These are phyloP conservation scores for Serendipita indica DNA, from an alignment of 768 basidiomycete species.

Conservation along the genomic window DNA sequence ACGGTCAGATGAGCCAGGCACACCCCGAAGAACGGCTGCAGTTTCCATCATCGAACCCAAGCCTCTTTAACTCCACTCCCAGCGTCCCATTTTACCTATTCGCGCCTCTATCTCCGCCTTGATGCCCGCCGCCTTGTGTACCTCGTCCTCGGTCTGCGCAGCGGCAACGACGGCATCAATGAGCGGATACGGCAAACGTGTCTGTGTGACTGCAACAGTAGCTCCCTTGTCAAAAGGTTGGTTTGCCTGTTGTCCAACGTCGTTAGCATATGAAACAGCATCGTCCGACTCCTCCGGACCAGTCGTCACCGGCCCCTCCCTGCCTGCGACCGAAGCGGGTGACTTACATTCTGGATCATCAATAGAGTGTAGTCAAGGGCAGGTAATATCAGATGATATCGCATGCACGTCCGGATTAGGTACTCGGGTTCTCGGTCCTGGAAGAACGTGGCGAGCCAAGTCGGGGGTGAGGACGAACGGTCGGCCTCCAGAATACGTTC, in stretches of 20 bases:
- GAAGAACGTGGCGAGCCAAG: conserved; percentile 68
- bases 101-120: conserved; percentile 1
- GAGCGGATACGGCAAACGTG: conserved; percentile 73
- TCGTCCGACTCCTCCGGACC: too few relatives aligned
- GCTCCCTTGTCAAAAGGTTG: conserved; percentile 34
- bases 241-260: too few relatives aligned
- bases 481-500: conserved; percentile 45
- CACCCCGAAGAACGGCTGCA: too few relatives aligned
- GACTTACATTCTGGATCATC: conserved; percentile 55
- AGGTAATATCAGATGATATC: conserved; percentile 63
- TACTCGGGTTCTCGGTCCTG: conserved; percentile 69
- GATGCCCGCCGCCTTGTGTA: background rate
- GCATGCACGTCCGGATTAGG: conserved; percentile 62
- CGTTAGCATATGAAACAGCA: too few relatives aligned
- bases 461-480: conserved; percentile 46
- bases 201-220: conserved; percentile 40
- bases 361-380: conserved; percentile 61
- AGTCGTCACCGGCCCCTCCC: too few relatives aligned
- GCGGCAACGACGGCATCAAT: conserved; percentile 69
- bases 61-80: background rate
- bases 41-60: too few relatives aligned
- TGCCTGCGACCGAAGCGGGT: too few relatives aligned
- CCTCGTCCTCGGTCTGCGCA: conserved; percentile 36
- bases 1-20: too few relatives aligned
- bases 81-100: background rate